Conservation (phyloP, 2,329 filamentous ascomycete species). For the Paracoccidioides brasiliensis region DNA sequence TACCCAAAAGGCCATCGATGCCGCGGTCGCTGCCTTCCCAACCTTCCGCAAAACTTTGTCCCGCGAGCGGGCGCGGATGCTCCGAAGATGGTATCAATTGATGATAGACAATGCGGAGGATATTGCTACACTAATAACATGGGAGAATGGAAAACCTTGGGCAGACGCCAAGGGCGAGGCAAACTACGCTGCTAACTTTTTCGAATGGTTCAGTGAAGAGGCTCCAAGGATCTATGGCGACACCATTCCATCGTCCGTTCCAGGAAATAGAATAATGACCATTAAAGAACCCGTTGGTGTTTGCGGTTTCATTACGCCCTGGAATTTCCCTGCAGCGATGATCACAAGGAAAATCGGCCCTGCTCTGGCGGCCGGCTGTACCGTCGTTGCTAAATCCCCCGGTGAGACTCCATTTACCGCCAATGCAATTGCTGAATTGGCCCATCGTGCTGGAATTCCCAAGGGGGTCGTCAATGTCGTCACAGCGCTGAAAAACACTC, state of each 20-base stretch:
- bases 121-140: constrained; percentile 51
- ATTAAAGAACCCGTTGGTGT: constrained; percentile 56
- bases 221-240: constrained; percentile 46
- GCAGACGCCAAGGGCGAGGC: constrained; percentile 48
- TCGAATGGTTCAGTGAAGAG: constrained; percentile 52
- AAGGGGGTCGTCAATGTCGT: constrained; percentile 84
- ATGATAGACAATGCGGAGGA: constrained; percentile 55
- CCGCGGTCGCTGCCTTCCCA: constrained; percentile 60
- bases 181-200: constrained; percentile 46
- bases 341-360: constrained; percentile 40
- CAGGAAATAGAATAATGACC: constrained; percentile 49
- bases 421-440: constrained; percentile 75
- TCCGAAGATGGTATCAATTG: constrained; percentile 55
- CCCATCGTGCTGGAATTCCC: constrained; percentile 74
- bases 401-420: constrained; percentile 87
- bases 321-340: constrained; percentile 49
- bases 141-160: constrained; percentile 57
- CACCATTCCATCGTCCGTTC: constrained; percentile 46
- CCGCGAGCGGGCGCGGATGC: constrained; percentile 47
- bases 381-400: constrained; percentile 81
- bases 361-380: constrained; percentile 82
- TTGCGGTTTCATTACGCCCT: constrained; percentile 53
- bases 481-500: constrained; percentile 65
- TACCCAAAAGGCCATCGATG: constrained; percentile 66
- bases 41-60: constrained; percentile 48